Evolutionary conservation across 768 basidiomycete species (phyloP), one percentile per base, ranked within the genome.

Genomic region (Sporobolomyces phaffii): DNA sequence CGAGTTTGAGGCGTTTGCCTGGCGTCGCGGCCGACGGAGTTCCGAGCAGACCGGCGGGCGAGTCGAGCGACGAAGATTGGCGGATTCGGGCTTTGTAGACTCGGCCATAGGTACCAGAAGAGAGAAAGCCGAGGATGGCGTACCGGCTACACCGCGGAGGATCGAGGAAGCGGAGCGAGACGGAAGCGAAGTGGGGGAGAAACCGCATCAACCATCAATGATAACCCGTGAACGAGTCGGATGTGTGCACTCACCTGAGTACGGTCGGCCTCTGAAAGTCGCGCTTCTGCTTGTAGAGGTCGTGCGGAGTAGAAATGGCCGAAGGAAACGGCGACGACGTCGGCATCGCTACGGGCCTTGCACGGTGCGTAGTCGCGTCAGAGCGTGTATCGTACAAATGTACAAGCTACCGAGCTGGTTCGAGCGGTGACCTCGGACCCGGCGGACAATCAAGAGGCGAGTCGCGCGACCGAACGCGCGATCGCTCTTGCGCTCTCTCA

Each of bases 71-170:
- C 26, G 59, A 51, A 33, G 75, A 67, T 24, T 70, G 56, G 1
- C 76, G 71, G n/a, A 79, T 67, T 5, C 77, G 74, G 0, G 93
- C 96, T 77, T 98, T 98, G 84, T 98, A 99, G 3, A 98, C 96
- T n/a, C 93, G 83, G 1, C 96, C 96, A 76, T 98, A 98, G 0
- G 94, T 98, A 24, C 96, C 96, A 11, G 91, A 94, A 3, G 96
- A 97, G 70, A 99, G 94, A 81, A 98, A 98, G 14, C 96, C 96
- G 10, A 93, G 83, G 73, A 97, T 96, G 59, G 83, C 81, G 80
- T 98, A 97, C 77, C 91, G 91, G 56, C 86, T 85, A 18, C 11
- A 24, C 5, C 13, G 22, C 24, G 31, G 22, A 8, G 22, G 45
- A 40, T 31, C 1, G 1, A 33, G 53, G 31, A 18, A 20, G n/a